Evolutionary conservation across 2,329 filamentous ascomycete genomes (phyloP), one percentile per base, ranked within the genome.

Genomic region (Rutstroemia sp.): DNA sequence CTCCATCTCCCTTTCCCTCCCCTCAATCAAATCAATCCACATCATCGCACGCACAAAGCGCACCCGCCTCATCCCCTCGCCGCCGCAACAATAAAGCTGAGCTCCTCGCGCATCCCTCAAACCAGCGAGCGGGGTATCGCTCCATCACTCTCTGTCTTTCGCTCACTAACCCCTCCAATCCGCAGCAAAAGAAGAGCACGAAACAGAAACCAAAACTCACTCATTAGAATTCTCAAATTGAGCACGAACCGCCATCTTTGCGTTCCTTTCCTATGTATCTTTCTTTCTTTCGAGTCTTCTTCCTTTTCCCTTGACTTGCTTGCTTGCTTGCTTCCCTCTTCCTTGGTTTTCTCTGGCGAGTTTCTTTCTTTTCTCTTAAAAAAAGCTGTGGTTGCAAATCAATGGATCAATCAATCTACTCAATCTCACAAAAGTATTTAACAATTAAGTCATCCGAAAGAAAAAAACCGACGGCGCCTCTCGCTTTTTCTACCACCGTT

Each of bases 201-300:
- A 60, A 59, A 52, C 4, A 27, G 25, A 8, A 27, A 27, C 7
- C 25, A 27, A 51, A 48, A 76, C 85, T 71, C 78, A 92, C 88
- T 94, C 89, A 77, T 92, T 92, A 68, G 88, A 92, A 77, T 92
- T 92, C 76, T 94, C 89, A 72, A 94, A 94, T 72, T 90, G 83
- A 65, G 83, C 83, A 70, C 83, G 81, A 57, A 86, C 82, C 69
- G 83, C 82, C 83, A 86, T 86, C 69, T 67, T 76, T 67, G 2
- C 39, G 19, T n/a, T n/a, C 9, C 39, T 42, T 17, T 19, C 16
- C 17, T n/a, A 14, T 42, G n/a, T n/a, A 5, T 19, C 17, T 19
- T n/a, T 42, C 39, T 42, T 42, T 17, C 39, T 42, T 17, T n/a
- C 10, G 12, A 41, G 5, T 41, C 12, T 41, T 16, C 38, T 41